Base-by-base conservation (phyloP, 768 basidiomycete genomes). In the Roridomyces roridus region DNA sequence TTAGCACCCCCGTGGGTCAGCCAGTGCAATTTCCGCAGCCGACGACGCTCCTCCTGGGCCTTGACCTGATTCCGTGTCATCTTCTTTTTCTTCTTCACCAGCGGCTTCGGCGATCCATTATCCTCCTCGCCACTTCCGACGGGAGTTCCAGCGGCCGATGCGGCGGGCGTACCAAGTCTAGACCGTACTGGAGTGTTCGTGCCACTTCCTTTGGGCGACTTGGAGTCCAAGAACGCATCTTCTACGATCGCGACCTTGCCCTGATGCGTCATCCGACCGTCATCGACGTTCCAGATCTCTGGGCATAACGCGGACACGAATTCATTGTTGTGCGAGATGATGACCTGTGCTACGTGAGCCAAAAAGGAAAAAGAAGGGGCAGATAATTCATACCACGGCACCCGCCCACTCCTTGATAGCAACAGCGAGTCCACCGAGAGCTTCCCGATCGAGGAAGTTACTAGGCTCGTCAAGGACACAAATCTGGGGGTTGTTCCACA, bases 371-470 rank as follows among this genome's bases (percentile, higher is more conserved):
- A 41, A 46, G 40, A 36, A 46, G 17, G 26, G 49, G 65, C 59
- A 66, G 50, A 24, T 25, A 45, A 29, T 40, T 42, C 84, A 65
- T 78, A 90, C 89, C 34, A 95, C 91, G 40, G 92, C 94, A 53
- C 96, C 96, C 43, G 85, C 85, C 96, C 96, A 98, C 61, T 96
- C 92, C 61, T 85, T 88, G 75, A 98, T 98, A 40, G 96, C 96
- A 24, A 96, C 88, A 31, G 96, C 94, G 37, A 98, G 79, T 57
- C 96, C 96, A 63, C 96, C 96, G 18, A 98, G 80, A 20, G 95
- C 94, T 72, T 98, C 96, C 62, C 96, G 88, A 72, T 97, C 95
- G 78, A 98, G 84, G 82, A 98, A 98, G 77, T 98, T 98, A 70
- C 92, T 96, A 31, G 94, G 94, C 72, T 94, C 92, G 70, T 95